Conservation (phyloP, 1,284 basidiomycete genomes). For the Papiliotrema nemorosa region DNA sequence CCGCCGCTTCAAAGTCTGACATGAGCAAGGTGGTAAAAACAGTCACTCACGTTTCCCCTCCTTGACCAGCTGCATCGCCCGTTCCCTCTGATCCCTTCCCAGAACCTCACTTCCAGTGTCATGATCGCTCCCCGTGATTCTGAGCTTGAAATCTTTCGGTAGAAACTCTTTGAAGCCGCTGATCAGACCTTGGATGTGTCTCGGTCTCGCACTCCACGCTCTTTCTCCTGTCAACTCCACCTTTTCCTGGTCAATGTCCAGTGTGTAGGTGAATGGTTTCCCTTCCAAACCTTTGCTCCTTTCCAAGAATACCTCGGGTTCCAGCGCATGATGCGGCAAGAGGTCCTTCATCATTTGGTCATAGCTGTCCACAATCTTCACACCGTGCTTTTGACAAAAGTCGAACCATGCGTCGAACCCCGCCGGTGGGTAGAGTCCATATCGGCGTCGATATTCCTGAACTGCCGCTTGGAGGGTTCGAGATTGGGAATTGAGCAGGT, state of each 20-base stretch:
- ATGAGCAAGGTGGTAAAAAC: slow-evolving; percentile 11
- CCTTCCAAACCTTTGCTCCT: slow-evolving; percentile 28
- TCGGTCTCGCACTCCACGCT: slow-evolving; percentile 27
- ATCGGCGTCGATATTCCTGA: slow-evolving; percentile 58
- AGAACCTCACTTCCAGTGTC: slow-evolving; percentile 47
- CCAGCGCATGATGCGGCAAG: slow-evolving; percentile 43
- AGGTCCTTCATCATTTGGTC: slow-evolving; percentile 47
- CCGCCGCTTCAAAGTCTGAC: slow-evolving; percentile 45
- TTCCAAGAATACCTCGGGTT: slow-evolving; percentile 35
- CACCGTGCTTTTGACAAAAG: slow-evolving; percentile 66
- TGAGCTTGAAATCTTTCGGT: slow-evolving; percentile 36
- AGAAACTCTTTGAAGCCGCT: slow-evolving; percentile 37
- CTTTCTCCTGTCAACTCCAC: slow-evolving; percentile 32
- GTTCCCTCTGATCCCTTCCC: slow-evolving; percentile 47
- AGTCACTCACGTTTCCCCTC: slow-evolving; percentile 44
- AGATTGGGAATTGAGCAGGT: slow-evolving; percentile 51
- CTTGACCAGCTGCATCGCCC: slow-evolving; percentile 46
- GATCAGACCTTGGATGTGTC: slow-evolving; percentile 32
- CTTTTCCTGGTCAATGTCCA: slow-evolving; percentile 25
- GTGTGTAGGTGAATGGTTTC: slow-evolving; percentile 35
- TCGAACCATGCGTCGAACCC: slow-evolving; percentile 52
- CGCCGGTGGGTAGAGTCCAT: slow-evolving; percentile 50
- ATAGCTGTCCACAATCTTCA: slow-evolving; percentile 72
- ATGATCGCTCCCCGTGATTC: slow-evolving; percentile 46
- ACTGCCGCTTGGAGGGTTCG: slow-evolving; percentile 57